Conservation (phyloP, 202 grass and related monocot genomes). For the Schoenoplectus triqueter region DNA sequence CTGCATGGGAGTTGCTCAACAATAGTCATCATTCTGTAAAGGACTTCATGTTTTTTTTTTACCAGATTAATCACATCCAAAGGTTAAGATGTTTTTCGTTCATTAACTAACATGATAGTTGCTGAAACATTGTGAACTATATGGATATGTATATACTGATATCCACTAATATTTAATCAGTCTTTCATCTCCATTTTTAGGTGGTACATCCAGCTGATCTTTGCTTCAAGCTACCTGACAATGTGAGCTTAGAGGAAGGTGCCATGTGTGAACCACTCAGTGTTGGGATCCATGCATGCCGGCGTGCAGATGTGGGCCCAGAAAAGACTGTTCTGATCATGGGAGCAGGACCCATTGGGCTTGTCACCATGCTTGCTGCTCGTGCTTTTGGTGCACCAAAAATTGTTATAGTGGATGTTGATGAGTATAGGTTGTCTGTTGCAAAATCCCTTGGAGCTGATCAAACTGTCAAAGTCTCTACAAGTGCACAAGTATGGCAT, state of each 20-base stretch:
- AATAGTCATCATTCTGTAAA: background rate
- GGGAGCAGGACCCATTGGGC: slow-evolving; percentile 80
- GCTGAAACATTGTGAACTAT: background rate
- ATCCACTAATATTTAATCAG: background rate
- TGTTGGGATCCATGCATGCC: slow-evolving; percentile 85
- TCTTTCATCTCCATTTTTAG: slow-evolving; percentile 30
- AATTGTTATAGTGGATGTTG: slow-evolving; percentile 70
- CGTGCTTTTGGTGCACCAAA: slow-evolving; percentile 63
- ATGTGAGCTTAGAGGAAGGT: slow-evolving; percentile 78
- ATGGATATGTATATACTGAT: background rate
- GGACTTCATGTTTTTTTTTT: background rate
- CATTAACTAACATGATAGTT: background rate
- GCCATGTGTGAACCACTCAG: slow-evolving; percentile 99
- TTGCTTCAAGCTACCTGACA: slow-evolving; percentile 90
- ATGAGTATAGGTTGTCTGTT: slow-evolving; percentile 75
- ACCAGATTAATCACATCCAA: background rate
- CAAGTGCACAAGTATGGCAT: slow-evolving; percentile 20
- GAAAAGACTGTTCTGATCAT: slow-evolving; percentile 73
- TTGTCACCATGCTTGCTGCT: slow-evolving; percentile 71
- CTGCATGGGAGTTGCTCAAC: background rate
- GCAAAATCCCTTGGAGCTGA: slow-evolving; percentile 67
- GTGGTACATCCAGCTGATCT: slow-evolving; percentile 83
- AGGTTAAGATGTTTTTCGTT: background rate
- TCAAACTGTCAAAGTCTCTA: slow-evolving; percentile 56
- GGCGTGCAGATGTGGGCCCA: slow-evolving; percentile 64